phyloP scores from a whole-genome alignment of 2,329 filamentous ascomycete genomes.

The Neonectria ditissima region DNA sequence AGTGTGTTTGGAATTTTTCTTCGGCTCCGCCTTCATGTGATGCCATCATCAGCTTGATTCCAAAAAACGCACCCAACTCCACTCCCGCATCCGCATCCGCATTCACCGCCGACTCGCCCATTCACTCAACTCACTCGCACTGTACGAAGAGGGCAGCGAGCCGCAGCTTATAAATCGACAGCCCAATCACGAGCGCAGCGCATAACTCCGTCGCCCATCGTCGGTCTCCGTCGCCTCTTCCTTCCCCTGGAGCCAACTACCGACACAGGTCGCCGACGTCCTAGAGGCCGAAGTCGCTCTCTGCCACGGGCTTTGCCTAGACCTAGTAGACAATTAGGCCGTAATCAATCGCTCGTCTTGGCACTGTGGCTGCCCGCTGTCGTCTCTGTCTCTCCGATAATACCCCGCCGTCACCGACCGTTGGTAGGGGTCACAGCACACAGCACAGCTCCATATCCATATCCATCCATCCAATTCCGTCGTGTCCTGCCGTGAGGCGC shows the following conservation, averaged over 20 bases:
- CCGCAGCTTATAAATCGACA: slow-evolving; percentile 37
- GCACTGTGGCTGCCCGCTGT: slow-evolving; percentile 20
- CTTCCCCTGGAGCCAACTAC: too few relatives aligned
- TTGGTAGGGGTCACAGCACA: slow-evolving; percentile 13
- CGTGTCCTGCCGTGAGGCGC: slow-evolving; percentile 2
- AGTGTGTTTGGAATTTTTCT: not conserved
- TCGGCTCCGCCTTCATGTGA: not conserved
- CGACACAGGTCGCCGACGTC: not conserved
- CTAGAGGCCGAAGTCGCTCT: slow-evolving; percentile 22
- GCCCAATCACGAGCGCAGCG: slow-evolving; percentile 23
- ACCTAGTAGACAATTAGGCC: too few relatives aligned
- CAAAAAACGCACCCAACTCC: slow-evolving; percentile 8
- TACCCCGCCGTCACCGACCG: slow-evolving; percentile 25
- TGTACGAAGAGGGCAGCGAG: not conserved
- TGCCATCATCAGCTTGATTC: slow-evolving; percentile 10
- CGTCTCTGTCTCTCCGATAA: slow-evolving; percentile 28
- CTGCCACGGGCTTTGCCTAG: too few relatives aligned
- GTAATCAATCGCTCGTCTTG: slow-evolving; percentile 23
- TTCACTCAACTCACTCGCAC: too few relatives aligned
- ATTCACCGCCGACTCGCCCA: not conserved
- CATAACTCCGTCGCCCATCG: slow-evolving; percentile 7
- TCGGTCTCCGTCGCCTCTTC: not conserved
- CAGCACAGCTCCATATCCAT: slow-evolving; percentile 9
- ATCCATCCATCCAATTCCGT: slow-evolving; percentile 26
- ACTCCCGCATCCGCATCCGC: not conserved